Evolutionary conservation across 495 filamentous ascomycete genomes (phyloP).

Genomic region (Schizothecium vesticola): DNA sequence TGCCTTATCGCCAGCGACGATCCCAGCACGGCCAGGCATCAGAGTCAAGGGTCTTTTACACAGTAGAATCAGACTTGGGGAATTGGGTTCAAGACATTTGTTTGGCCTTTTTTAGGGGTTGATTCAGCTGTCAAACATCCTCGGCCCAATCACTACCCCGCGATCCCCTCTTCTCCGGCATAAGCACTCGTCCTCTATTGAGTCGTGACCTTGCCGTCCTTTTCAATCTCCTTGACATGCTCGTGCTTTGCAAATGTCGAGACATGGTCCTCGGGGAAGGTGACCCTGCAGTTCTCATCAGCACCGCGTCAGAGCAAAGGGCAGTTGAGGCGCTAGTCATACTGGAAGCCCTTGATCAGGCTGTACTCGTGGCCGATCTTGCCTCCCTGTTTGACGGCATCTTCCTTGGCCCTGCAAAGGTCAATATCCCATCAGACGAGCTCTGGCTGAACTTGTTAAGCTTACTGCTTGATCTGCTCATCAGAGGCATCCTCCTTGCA

Average conservation of each 20-base stretch:
- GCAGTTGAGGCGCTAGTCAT: conserved; percentile 34
- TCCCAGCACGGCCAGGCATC: background rate
- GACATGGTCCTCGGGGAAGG: conserved; percentile 62
- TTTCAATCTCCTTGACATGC: conserved; percentile 67
- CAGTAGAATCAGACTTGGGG: background rate
- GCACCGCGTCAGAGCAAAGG: background rate
- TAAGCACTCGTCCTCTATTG: conserved; percentile 47
- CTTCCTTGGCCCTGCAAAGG: conserved; percentile 61
- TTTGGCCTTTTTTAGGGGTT: background rate
- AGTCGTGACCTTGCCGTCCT: conserved; percentile 62
- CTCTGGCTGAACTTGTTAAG: background rate
- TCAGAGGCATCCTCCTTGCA: conserved; percentile 59
- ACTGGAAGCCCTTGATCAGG: conserved; percentile 90
- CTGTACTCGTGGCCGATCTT: conserved; percentile 76
- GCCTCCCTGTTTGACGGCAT: conserved; percentile 65
- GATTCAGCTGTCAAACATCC: conserved; percentile 13
- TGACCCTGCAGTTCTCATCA: conserved; percentile 51
- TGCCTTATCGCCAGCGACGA: background rate
- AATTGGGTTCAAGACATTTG: background rate
- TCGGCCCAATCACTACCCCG: conserved; percentile 5
- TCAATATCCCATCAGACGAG: conserved; percentile 7
- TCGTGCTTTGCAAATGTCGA: conserved; percentile 56
- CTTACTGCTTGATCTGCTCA: conserved; percentile 60
- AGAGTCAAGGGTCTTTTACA: background rate
- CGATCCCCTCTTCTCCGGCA: background rate